These are phyloP conservation scores for Pyrenochaeta sp. DNA, from an alignment of 2,329 filamentous ascomycete species.

Conservation along the genomic window DNA sequence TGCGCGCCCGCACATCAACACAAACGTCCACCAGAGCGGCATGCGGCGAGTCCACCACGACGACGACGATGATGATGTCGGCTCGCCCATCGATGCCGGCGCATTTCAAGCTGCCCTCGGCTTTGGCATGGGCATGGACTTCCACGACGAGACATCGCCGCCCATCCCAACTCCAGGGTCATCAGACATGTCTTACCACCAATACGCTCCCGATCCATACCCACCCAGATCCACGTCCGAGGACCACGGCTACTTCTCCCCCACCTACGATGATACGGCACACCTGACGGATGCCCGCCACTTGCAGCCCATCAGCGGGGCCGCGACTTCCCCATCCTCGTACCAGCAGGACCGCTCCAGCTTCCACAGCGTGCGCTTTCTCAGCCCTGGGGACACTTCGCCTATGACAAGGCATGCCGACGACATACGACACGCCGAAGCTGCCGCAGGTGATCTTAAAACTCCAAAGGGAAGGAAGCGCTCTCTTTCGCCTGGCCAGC, in stretches of 20 bases:
- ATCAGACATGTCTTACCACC: conserved; percentile 58
- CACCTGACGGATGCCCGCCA: conserved; percentile 66
- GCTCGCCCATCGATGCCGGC: conserved; percentile 55
- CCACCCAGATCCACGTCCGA: conserved; percentile 58
- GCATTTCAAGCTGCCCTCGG: conserved; percentile 60
- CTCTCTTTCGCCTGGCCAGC: conserved; percentile 56
- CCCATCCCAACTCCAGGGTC: conserved; percentile 44
- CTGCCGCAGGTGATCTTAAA: conserved; percentile 40
- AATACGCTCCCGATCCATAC: conserved; percentile 37
- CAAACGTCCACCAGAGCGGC: conserved; percentile 40
- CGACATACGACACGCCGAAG: conserved; percentile 68
- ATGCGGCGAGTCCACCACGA: conserved; percentile 47
- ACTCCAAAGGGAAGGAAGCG: conserved; percentile 56
- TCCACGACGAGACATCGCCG: conserved; percentile 51
- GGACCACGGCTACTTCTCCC: conserved; percentile 64
- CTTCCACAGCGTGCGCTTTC: conserved; percentile 64
- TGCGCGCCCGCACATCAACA: conserved; percentile 46
- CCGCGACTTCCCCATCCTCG: conserved; percentile 50
- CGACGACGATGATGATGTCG: conserved; percentile 45
- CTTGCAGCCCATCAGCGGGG: conserved; percentile 65
- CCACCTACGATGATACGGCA: conserved; percentile 65
- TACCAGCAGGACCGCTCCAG: conserved; percentile 56
- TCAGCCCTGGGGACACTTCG: conserved; percentile 52
- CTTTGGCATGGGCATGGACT: conserved; percentile 57
- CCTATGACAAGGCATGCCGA: conserved; percentile 65